Evolutionary conservation across 148 eudicot species (phyloP), one percentile per base, ranked within the genome.

Genomic region (Suaeda aralocaspica): DNA sequence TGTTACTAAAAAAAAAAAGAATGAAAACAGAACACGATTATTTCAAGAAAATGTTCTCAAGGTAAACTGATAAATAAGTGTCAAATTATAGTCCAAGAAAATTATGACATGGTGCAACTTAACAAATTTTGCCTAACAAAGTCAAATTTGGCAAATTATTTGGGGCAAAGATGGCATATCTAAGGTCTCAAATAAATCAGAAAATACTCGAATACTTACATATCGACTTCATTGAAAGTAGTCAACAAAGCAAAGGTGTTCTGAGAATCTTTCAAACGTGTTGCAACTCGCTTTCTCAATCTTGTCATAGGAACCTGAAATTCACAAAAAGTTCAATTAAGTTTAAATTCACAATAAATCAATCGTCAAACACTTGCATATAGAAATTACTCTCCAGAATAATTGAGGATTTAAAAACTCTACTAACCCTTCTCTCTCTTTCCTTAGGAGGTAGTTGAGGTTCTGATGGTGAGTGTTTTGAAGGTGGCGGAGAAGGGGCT

Each of bases 391-490:
- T 16, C 9, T 31, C 45, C 33, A 8, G 15, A 56, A 39, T 39
- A 22, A 59, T 44, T 26, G 21, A 26, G 30, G 13, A 66, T 41
- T 55, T 41, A 44, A 58, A 21, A 66, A 14, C 26, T 30, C 59
- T 69, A 76, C 91, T 79, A 62, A 93, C 98, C 71, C 96, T 77
- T 83, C 98, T 93, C 79, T 93, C 98, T 79, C 98, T 84, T 44
- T 93, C 98, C 82, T 93, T 93, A 5, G 98, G 98, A 55, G 98
- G 98, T 56, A 93, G 86, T 73, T 82, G 87, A 45, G 96, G 98
- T 72, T 93, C 98, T 19, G 91, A 77, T 22, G 98, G 87, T 64
- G 92, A 78, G 66, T 72, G 72, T 78, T 72, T 90, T 33, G 89
- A 34, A 66, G 90, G 65, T 53, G 89, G 77, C 31, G 84, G 72